Evolutionary conservation across 306 rosid species (phyloP).

Genomic region (Aeschynomene evenia): DNA sequence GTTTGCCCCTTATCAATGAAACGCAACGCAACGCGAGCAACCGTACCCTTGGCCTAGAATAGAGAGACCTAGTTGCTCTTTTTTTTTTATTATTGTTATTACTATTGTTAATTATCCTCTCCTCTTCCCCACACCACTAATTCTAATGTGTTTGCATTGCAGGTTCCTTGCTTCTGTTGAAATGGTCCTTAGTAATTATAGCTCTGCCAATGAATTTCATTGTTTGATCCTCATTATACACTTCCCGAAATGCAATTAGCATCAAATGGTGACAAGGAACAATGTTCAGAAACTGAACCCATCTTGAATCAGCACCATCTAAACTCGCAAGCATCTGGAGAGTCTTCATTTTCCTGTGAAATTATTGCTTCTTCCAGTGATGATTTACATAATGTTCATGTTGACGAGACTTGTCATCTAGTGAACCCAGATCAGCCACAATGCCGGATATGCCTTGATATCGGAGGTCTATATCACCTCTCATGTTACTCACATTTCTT

Average conservation of each 20-base stretch:
- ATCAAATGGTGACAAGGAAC: conserved; percentile 57
- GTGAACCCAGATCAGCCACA: conserved; percentile 74
- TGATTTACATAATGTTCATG: conserved; percentile 45
- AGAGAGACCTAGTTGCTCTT: background rate
- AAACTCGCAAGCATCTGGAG: conserved; percentile 45
- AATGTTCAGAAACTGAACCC: conserved; percentile 68
- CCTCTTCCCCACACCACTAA: background rate
- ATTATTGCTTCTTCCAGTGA: conserved; percentile 49
- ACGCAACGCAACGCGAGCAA: too few species aligned
- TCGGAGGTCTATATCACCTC: conserved; percentile 60
- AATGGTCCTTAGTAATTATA: conserved; percentile 54
- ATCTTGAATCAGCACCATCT: conserved; percentile 64
- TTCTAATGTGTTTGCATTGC: conserved; percentile 50
- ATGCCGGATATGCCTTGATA: conserved; percentile 96
- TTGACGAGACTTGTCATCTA: conserved; percentile 60
- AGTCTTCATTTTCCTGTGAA: conserved; percentile 70
- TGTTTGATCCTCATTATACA: conserved; percentile 43
- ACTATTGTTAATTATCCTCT: background rate
- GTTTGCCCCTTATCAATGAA: background rate
- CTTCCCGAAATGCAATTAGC: conserved; percentile 77
- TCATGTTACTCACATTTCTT: background rate
- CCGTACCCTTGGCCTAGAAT: too few species aligned
- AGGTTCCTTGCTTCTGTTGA: conserved; percentile 54
- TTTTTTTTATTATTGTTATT: too few species aligned
- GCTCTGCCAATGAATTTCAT: conserved; percentile 51